Base-by-base conservation (phyloP, 306 rosid genomes). In the Sicyos edulis region DNA sequence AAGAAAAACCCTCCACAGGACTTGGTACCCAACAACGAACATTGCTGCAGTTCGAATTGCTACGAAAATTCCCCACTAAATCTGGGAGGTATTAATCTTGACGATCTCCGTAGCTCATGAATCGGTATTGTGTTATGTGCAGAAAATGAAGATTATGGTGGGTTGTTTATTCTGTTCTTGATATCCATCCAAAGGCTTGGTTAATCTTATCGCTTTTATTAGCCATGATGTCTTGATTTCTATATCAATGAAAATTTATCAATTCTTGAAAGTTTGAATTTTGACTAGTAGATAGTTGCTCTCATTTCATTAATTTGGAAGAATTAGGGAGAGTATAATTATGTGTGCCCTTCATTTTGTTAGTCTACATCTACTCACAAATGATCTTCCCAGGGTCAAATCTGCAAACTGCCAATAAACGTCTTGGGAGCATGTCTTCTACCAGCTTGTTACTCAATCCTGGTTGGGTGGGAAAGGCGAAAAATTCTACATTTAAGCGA, bases 401-500 rank as follows among this genome's bases (percentile, higher is more conserved):
- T 56, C 34, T 83, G 61, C 85, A 77, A 60, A 75, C 79, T 74
- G 67, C 80, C 54, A 76, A 82, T 51, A 77, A 77, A 75, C 71
- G 54, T 75, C 56, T 67, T 57, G 73, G 86, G 81, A 83, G 68
- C 75, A 70, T 76, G 66, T 75, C 74, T 32, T 82, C 86, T 19
- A 60, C 86, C 49, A 49, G 58, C 75, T 82, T 84, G 45, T 64
- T 85, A 3, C 81, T 77, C 54, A 70, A 58, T 71, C 57, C 82
- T 65, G 84, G 77, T 72, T 78, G 21, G 74, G 72, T 8, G 21
- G 72, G 80, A 70, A 83, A 75, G 20, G 34, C 70, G 77, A 87
- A 78, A 49, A 79, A 77, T 63, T 76, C 83, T 74, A 70, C 73
- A 65, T 57, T 81, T 69, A 90, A 78, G 79, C 83, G 79, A 83